phyloP scores from a whole-genome alignment of 2,329 filamentous ascomycete species.

The Xylaria sp. region DNA sequence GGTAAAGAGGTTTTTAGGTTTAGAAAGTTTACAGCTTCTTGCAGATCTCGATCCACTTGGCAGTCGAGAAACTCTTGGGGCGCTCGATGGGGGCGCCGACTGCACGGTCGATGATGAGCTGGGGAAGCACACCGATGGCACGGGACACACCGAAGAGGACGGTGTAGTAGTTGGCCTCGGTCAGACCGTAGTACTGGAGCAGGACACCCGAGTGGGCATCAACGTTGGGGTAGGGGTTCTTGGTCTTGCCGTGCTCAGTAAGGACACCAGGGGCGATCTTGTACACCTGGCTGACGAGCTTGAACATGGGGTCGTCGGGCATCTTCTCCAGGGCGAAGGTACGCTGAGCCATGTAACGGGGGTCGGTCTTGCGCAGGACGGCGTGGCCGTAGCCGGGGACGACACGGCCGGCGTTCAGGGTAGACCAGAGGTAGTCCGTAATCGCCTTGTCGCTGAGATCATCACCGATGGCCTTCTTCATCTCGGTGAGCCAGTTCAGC shows the following conservation, averaged over 20 bases:
- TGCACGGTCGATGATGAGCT: conserved; percentile 99
- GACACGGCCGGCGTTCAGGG: conserved; percentile 93
- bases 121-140: conserved; percentile 96
- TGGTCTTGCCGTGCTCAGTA: conserved; percentile 99
- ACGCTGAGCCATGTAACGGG: conserved; percentile 98
- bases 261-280: conserved; percentile 98
- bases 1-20: conserved; percentile 28
- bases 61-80: conserved; percentile 98
- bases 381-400: conserved; percentile 99
- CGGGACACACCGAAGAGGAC: conserved; percentile 99
- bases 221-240: conserved; percentile 99
- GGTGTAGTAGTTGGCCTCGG: conserved; percentile 99
- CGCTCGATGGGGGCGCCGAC: conserved; percentile 97
- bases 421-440: conserved; percentile 98
- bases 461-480: conserved; percentile 94
- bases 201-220: conserved; percentile 99
- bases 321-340: conserved; percentile 94
- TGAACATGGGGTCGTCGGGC: conserved; percentile 98
- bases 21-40: conserved; percentile 80
- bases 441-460: conserved; percentile 97
- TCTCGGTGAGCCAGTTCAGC: conserved; percentile 98
- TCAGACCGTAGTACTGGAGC: conserved; percentile 99
- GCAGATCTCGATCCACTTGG: conserved; percentile 93
- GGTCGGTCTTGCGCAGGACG: conserved; percentile 99
- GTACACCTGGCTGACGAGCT: conserved; percentile 99